phyloP scores from a whole-genome alignment of 768 basidiomycete genomes.

The Clavaria fumosa region DNA sequence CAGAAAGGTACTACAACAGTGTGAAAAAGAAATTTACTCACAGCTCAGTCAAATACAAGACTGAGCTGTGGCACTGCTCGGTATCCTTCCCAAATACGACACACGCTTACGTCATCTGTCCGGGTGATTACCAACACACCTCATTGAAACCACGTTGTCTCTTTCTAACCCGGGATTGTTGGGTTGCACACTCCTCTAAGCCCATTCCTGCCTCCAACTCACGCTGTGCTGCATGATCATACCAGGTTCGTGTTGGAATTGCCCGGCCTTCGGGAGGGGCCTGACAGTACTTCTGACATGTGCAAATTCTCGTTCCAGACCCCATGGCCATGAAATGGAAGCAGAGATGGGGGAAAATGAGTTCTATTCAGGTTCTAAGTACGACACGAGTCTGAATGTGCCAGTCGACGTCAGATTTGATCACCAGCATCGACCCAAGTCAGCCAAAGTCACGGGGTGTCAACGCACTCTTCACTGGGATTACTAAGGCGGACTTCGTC shows the following conservation, averaged over 20 bases:
- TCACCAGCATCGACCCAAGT: not conserved
- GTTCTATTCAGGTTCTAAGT: not conserved
- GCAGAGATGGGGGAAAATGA: not conserved
- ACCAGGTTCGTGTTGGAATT: not conserved
- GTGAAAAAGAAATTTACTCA: too few species aligned
- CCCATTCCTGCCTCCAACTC: not conserved
- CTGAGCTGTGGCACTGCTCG: too few species aligned
- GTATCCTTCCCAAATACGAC: too few species aligned
- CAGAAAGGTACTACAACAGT: too few species aligned
- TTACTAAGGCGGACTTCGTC: too few species aligned
- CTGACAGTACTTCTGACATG: not conserved
- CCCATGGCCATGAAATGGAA: not conserved
- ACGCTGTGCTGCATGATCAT: not conserved
- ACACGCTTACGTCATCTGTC: too few species aligned
- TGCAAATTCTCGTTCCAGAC: not conserved
- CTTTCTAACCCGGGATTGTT: too few species aligned
- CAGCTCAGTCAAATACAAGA: too few species aligned
- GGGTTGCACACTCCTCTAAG: not conserved
- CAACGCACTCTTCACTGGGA: not conserved
- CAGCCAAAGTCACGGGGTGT: not conserved
- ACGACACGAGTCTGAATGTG: not conserved
- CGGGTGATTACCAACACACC: too few species aligned
- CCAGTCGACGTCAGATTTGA: not conserved
- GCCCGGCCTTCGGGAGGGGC: not conserved
- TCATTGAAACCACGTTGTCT: too few species aligned